Evolutionary conservation across 768 basidiomycete genomes (phyloP), one percentile per base, ranked within the genome.

Genomic region (Pisolithus orientalis): DNA sequence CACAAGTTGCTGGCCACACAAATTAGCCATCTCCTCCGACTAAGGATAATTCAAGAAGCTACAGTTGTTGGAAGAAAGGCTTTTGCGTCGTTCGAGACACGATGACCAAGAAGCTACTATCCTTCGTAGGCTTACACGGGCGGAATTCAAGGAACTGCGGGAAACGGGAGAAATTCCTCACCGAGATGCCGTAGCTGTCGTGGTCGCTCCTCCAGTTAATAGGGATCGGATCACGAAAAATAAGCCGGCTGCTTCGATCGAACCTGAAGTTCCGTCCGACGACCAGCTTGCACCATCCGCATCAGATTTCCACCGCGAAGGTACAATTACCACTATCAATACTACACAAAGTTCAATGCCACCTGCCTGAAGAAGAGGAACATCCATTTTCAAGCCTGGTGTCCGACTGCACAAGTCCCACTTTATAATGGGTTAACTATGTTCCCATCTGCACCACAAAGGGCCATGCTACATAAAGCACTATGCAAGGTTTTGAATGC

Each of bases 21-120:
- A 42, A 75, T 88, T 37, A 71, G 72, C 2, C 83, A 90, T 59
- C 72, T 84, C 24, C 71, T 92, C 9, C 87, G 88, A 44, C 65
- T 87, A 14, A 81, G 90, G 16, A 77, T 90, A 11, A 69, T 92
- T 2, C 88, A 91, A 63, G 90, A 92, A 92, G 59, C 67, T 92
- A 6, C 75, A 83, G 38, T 64, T 90, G 5, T 65, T 91, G 39
- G 72, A 68, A 1, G 75, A 78, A 11, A 65, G 63, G 7, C 62
- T 85, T 43, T 65, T 72, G 56, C 52, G 29, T 57, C 48, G 44
- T 49, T 45, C 53, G 43, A 58, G 58, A 53, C 53, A 49, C 44
- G 25, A 55, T 25, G 56, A 55, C n/a, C 39, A 52, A 50, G 55
- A 71, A 59, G 44, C 63, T 57, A 69, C 75, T 21, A 57, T 85